Conservation (phyloP, 495 filamentous ascomycete species). For the Aspergillus olivimuriae region DNA sequence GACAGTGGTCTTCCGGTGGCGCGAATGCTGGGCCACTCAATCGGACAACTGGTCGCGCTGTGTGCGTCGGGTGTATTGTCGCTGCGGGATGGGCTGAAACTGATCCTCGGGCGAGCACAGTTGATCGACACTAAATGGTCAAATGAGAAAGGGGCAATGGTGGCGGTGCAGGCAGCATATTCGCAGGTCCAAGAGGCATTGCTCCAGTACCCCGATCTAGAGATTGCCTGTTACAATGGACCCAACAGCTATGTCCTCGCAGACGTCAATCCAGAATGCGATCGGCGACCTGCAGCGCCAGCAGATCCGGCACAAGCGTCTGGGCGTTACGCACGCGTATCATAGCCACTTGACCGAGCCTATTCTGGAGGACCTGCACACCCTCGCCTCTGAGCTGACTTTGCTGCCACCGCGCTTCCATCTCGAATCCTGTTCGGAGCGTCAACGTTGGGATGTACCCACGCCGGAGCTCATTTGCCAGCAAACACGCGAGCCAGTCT, state of each 20-base stretch:
- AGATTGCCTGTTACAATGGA: constrained; percentile 8
- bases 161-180: not conserved
- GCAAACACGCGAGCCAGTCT: not conserved
- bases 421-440: not conserved
- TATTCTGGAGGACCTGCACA: not conserved
- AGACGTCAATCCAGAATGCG: not conserved
- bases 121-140: constrained; percentile 2
- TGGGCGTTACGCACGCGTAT: not conserved
- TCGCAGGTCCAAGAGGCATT: not conserved
- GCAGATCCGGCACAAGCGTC: not conserved
- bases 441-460: not conserved
- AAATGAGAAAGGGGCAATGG: constrained; percentile 3
- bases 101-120: not conserved
- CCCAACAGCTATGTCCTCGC: not conserved
- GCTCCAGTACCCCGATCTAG: not conserved
- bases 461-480: not conserved
- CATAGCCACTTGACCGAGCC: not conserved
- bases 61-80: constrained; percentile 1
- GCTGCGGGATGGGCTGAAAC: not conserved
- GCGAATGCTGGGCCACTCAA: constrained; percentile 1
- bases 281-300: not conserved
- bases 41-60: constrained; percentile 5
- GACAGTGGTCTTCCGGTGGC: not conserved
- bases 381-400: not conserved
- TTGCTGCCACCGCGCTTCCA: not conserved